Conservation (phyloP, 1,284 basidiomycete genomes). For the Leccinum fuscescens region DNA sequence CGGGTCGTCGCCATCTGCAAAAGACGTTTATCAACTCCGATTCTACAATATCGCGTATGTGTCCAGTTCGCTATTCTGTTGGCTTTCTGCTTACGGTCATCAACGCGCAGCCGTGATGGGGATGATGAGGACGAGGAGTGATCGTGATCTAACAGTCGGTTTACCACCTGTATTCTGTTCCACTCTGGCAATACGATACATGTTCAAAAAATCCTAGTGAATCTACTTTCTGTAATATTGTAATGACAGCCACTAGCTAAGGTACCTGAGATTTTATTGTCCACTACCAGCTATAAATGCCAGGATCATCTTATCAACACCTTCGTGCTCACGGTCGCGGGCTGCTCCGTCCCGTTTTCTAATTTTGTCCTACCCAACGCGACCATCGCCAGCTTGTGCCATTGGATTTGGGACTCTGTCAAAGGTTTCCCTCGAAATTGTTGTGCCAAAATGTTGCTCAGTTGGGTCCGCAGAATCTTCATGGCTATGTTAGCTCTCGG, state of each 20-base stretch:
- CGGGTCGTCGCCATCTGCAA: slow-evolving; percentile 81
- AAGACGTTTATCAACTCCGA: slow-evolving; percentile 86
- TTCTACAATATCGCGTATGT: slow-evolving; percentile 94
- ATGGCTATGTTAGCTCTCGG: slow-evolving; percentile 80
- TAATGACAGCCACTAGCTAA: not conserved
- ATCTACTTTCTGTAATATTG: not conserved
- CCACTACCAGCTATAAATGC: not conserved
- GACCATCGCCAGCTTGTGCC: slow-evolving; percentile 71
- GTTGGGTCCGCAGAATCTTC: slow-evolving; percentile 73
- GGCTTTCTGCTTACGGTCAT: slow-evolving; percentile 8
- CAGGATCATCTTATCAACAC: slow-evolving; percentile 19
- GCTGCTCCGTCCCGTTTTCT: slow-evolving; percentile 23
- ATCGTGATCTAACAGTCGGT: slow-evolving; percentile 26
- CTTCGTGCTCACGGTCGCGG: slow-evolving; percentile 9
- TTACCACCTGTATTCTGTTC: slow-evolving; percentile 5
- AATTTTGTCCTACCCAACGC: slow-evolving; percentile 52
- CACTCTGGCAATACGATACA: slow-evolving; percentile 9
- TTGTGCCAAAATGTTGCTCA: slow-evolving; percentile 62
- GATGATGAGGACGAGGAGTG: slow-evolving; percentile 59
- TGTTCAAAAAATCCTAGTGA: not conserved
- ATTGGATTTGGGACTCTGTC: slow-evolving; percentile 56
- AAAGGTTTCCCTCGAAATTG: slow-evolving; percentile 66
- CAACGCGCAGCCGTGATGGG: slow-evolving; percentile 37
- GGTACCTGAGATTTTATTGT: not conserved
- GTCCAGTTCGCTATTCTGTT: not conserved